Evolutionary conservation across 2,329 filamentous ascomycete genomes (phyloP).

Genomic region (Tolypocladium endophyticum): DNA sequence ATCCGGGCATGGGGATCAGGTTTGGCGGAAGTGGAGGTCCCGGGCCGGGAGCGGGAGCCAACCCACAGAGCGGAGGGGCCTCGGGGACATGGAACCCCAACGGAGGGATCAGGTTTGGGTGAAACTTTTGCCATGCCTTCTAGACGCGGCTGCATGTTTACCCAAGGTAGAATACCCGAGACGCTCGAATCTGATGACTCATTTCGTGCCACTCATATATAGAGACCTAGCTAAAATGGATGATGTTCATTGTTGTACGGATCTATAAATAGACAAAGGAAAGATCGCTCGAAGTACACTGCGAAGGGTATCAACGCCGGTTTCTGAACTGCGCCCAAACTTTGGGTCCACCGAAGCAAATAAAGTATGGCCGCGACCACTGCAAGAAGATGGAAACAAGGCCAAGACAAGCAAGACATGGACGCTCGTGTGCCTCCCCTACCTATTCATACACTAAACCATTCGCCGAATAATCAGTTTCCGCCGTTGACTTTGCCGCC

Average conservation of each 20-base stretch:
- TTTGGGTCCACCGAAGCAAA: not conserved
- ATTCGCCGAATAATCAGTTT: not conserved
- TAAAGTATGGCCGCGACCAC: not conserved
- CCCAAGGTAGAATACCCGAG: not conserved
- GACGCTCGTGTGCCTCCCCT: not conserved
- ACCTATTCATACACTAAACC: not conserved
- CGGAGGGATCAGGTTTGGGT: conserved; percentile 49
- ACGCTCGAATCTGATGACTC: not conserved
- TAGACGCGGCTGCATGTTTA: not conserved
- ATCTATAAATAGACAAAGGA: not conserved
- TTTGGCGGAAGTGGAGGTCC: conserved; percentile 42
- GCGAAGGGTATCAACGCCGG: not conserved
- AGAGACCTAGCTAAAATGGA: not conserved
- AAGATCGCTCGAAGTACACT: not conserved
- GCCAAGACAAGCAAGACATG: not conserved
- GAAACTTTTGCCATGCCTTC: not conserved
- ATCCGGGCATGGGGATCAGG: conserved; percentile 68
- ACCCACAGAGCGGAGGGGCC: conserved; percentile 3
- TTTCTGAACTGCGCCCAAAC: not conserved
- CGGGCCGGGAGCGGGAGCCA: conserved; percentile 10
- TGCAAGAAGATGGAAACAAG: not conserved
- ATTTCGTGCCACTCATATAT: not conserved
- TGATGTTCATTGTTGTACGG: not conserved
- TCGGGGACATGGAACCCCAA: conserved; percentile 48
- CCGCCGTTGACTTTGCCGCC: conserved; percentile 7